Conservation (phyloP, 2,329 filamentous ascomycete species). For the Pseudogymnoascus sp. region DNA sequence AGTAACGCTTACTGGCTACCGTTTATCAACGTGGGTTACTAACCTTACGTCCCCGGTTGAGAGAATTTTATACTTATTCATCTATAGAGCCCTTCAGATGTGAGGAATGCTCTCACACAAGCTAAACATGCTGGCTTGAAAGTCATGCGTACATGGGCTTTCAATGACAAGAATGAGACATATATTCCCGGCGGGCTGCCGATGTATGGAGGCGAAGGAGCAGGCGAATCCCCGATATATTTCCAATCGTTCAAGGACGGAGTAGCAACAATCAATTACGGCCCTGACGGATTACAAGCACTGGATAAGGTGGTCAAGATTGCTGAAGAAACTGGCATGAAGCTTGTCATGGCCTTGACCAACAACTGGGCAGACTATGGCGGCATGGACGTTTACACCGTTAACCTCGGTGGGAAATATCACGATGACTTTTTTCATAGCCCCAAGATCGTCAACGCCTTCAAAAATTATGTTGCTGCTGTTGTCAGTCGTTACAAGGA, state of each 20-base stretch:
- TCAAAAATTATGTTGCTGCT: constrained; percentile 36
- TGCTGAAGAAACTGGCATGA: constrained; percentile 41
- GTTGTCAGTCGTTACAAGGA: constrained; percentile 41
- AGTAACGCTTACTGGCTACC: constrained; percentile 50
- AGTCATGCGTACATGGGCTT: constrained; percentile 50
- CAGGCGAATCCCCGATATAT: constrained; percentile 21
- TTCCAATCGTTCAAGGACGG: constrained; percentile 19
- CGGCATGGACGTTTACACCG: constrained; percentile 51
- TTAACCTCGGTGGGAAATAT: constrained; percentile 39
- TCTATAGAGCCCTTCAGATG: not conserved
- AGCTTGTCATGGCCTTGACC: constrained; percentile 45
- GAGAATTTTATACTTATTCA: constrained; percentile 30
- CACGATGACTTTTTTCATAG: constrained; percentile 38
- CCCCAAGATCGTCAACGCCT: constrained; percentile 35
- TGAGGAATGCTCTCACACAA: constrained; percentile 34
- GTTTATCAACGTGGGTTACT: constrained; percentile 39
- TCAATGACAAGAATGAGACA: constrained; percentile 48
- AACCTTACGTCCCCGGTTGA: constrained; percentile 27
- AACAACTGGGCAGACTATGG: constrained; percentile 54
- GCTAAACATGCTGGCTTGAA: constrained; percentile 33
- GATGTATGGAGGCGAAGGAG: constrained; percentile 36
- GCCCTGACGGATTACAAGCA: constrained; percentile 26
- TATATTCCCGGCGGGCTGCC: constrained; percentile 37
- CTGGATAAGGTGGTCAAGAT: constrained; percentile 46
- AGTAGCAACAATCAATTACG: constrained; percentile 28